Evolutionary conservation across 805 yeast species (phyloP).

Genomic region (Kodamaea kaohsiungensis): DNA sequence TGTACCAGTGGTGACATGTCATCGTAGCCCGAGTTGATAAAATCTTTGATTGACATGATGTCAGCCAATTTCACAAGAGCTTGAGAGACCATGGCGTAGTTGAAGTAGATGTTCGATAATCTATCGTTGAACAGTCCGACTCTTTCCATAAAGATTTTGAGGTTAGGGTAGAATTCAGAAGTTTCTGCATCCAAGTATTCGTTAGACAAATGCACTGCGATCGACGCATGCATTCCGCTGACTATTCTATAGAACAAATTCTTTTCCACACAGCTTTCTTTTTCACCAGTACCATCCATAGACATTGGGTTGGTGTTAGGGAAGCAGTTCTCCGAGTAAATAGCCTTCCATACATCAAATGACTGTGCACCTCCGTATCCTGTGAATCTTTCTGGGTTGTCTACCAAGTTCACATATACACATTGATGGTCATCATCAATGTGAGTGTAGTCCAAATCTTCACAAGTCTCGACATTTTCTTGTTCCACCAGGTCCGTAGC

Average conservation of each 20-base stretch:
- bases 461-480: conserved; percentile 32
- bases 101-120: conserved; percentile 84
- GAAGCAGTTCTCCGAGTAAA: conserved; percentile 90
- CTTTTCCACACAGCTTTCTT: conserved; percentile 74
- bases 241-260: conserved; percentile 82
- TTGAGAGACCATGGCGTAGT: conserved; percentile 83
- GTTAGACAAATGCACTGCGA: conserved; percentile 87
- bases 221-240: conserved; percentile 94
- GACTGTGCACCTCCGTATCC: conserved; percentile 96
- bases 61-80: conserved; percentile 64
- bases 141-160: conserved; percentile 78
- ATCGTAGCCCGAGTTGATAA: conserved; percentile 25
- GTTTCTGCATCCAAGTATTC: conserved; percentile 66
- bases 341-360: conserved; percentile 88
- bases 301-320: conserved; percentile 46
- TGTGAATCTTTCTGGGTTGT: conserved; percentile 94
- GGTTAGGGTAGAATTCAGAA: conserved; percentile 82
- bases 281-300: conserved; percentile 31
- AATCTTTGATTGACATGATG: conserved; percentile 28
- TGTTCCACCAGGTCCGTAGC: conserved; percentile 26
- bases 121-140: conserved; percentile 92
- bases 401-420: conserved; percentile 81
- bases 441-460: conserved; percentile 68
- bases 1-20: conserved; percentile 11
- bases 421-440: conserved; percentile 65